phyloP scores from a whole-genome alignment of 768 basidiomycete species.

The Suillus cothurnatus region DNA sequence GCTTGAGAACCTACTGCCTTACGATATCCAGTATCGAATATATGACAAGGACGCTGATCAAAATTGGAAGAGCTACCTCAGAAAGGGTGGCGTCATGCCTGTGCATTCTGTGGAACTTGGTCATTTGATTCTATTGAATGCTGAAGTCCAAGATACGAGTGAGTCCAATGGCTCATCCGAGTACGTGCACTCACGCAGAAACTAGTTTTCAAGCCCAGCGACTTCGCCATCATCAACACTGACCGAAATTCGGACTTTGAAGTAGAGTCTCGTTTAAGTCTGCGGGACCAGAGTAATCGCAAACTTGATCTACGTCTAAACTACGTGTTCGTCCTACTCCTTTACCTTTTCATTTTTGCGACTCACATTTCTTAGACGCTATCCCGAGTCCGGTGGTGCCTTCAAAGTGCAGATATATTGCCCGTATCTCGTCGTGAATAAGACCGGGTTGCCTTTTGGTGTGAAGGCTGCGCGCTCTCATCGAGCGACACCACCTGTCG shows the following conservation, averaged over 20 bases:
- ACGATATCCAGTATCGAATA: constrained; percentile 93
- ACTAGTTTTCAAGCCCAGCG: constrained; percentile 87
- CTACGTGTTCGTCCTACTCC: constrained; percentile 70
- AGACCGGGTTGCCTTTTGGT: constrained; percentile 83
- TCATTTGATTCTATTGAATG: constrained; percentile 87
- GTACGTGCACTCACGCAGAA: constrained; percentile 6
- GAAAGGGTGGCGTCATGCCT: constrained; percentile 93
- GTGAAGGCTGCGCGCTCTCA: constrained; percentile 65
- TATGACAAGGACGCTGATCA: constrained; percentile 95
- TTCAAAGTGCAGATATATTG: constrained; percentile 95
- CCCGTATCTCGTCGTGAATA: constrained; percentile 90
- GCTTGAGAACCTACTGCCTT: constrained; percentile 93
- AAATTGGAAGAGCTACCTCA: constrained; percentile 92
- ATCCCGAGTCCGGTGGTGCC: constrained; percentile 90
- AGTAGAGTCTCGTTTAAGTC: constrained; percentile 67
- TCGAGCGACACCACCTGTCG: constrained; percentile 65
- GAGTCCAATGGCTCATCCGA: constrained; percentile 8
- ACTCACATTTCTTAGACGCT: constrained; percentile 48
- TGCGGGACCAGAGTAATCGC: constrained; percentile 73
- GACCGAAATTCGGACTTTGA: constrained; percentile 90
- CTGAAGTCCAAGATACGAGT: constrained; percentile 93
- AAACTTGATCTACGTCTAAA: constrained; percentile 85
- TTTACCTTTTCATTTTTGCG: constrained; percentile 5
- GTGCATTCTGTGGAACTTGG: constrained; percentile 92
- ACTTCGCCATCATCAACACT: constrained; percentile 96